Evolutionary conservation across 2,329 filamentous ascomycete genomes (phyloP).

Genomic region (Nannizziopsis barbatae): DNA sequence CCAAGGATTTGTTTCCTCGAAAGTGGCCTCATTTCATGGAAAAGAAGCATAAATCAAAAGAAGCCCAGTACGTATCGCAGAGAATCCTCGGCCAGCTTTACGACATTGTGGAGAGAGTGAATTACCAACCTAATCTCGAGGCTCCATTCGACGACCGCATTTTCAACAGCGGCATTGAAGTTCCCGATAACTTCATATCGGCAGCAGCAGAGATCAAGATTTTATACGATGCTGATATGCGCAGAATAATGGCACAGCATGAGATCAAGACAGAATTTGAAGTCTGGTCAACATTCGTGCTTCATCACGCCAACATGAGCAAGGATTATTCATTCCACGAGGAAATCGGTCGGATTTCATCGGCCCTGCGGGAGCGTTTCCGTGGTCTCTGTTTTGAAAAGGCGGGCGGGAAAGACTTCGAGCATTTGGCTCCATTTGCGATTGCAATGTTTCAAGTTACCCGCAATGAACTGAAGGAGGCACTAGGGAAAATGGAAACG

Average conservation of each 20-base stretch:
- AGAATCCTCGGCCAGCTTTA: constrained; percentile 73
- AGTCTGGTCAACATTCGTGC: constrained; percentile 74
- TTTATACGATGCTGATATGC: constrained; percentile 65
- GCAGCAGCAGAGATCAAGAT: constrained; percentile 57
- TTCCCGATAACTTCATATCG: constrained; percentile 45
- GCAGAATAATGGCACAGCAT: constrained; percentile 72
- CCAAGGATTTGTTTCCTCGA: constrained; percentile 46
- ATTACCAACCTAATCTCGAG: constrained; percentile 63
- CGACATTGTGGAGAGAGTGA: constrained; percentile 57
- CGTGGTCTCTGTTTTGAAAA: constrained; percentile 53
- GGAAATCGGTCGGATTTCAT: constrained; percentile 59
- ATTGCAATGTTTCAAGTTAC: constrained; percentile 84
- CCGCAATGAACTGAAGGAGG: constrained; percentile 53
- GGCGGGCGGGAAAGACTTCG: constrained; percentile 50
- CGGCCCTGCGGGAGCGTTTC: constrained; percentile 57
- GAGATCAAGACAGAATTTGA: constrained; percentile 83
- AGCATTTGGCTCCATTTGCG: constrained; percentile 57
- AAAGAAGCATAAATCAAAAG: constrained; percentile 41
- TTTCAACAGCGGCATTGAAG: constrained; percentile 46
- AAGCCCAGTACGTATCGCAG: constrained; percentile 51
- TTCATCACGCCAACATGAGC: constrained; percentile 59
- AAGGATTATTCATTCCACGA: constrained; percentile 81
- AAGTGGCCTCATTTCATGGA: constrained; percentile 84
- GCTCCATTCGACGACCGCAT: constrained; percentile 66
- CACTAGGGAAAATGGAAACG: constrained; percentile 42